Base-by-base conservation (phyloP, 2,329 filamentous ascomycete species). In the Lachnellula willkommii region DNA sequence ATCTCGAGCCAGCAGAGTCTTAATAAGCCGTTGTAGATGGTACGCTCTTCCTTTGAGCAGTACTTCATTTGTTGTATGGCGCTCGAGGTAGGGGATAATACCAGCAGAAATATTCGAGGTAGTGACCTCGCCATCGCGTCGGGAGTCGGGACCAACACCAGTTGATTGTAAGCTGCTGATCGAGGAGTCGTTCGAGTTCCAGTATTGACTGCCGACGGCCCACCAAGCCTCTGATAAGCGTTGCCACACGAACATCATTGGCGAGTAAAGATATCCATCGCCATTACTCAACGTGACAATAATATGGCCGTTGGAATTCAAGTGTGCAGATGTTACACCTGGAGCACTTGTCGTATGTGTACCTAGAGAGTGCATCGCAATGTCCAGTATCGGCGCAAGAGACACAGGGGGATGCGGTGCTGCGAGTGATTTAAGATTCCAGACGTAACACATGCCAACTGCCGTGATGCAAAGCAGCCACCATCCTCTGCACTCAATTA, bases 201-300 rank as follows among this genome's bases (percentile, higher is more conserved):
- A 99, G 71, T 99, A 99, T 70, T 99, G 94, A 64, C 90, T 95
- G 17, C 92, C 92, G 0, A 97, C 91, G 0, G 93, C 93, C 91
- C 94, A 99, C 94, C 94, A 99, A 2, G 90, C 82, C 70, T 99
- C 95, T 2, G 91, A 95, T n/a, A 99, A 78, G 9, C 92, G 85
- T 72, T 97, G 93, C 94, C 94, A 99, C 7, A 85, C 83, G 71
- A 85, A 93, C 87, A 99, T 89, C 17, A 81, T 79, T 0, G 88
- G 82, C 1, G 89, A 89, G 72, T 99, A 99, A 52, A 86, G 86
- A 72, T 91, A 99, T 1, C 94, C 94, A 65, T 99, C 93, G 20
- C 94, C 94, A 65, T 96, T 97, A 24, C 88, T 94, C 57, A 99
- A 79, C 0, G 90, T 94, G n/a, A 97, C 83, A 24, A 97, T 79